These are phyloP conservation scores for Aphanocladium album DNA, from an alignment of 2,329 filamentous ascomycete genomes.

Conservation along the genomic window DNA sequence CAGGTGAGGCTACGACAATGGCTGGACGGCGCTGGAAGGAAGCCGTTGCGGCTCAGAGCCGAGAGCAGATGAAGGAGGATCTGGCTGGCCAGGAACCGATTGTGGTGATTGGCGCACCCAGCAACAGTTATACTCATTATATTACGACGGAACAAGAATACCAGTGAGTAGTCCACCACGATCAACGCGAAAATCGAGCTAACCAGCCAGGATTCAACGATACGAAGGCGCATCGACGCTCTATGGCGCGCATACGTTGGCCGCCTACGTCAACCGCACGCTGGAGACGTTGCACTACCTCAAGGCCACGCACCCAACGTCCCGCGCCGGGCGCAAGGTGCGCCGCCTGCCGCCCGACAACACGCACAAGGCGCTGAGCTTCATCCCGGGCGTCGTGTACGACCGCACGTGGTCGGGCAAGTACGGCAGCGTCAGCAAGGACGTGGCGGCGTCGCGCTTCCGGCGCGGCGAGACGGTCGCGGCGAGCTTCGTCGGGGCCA, in stretches of 20 bases:
- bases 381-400: conserved; percentile 73
- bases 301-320: conserved; percentile 36
- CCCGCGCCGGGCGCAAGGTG: conserved; percentile 24
- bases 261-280: conserved; percentile 79
- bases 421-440: conserved; percentile 63
- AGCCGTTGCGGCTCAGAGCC: conserved; percentile 54
- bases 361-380: conserved; percentile 65
- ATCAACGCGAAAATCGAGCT: neutral
- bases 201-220: conserved; percentile 58
- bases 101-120: conserved; percentile 79
- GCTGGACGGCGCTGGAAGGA: conserved; percentile 79
- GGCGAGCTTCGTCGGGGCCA: conserved; percentile 75
- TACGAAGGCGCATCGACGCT: conserved; percentile 90
- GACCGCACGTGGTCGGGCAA: conserved; percentile 60
- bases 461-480: conserved; percentile 53
- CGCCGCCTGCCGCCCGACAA: conserved; percentile 71
- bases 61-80: conserved; percentile 35
- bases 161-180: conserved; percentile 22
- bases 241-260: conserved; percentile 78
- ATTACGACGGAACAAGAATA: conserved; percentile 67
- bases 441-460: conserved; percentile 46
- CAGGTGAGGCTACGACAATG: conserved; percentile 90
- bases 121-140: conserved; percentile 82
- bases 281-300: conserved; percentile 65
- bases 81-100: conserved; percentile 46